Percentiles rank a stretch among this genome's conserved stretches.
phyloP scores from a whole-genome alignment of 208 protist species.

The Borovskyia barvae region DNA sequence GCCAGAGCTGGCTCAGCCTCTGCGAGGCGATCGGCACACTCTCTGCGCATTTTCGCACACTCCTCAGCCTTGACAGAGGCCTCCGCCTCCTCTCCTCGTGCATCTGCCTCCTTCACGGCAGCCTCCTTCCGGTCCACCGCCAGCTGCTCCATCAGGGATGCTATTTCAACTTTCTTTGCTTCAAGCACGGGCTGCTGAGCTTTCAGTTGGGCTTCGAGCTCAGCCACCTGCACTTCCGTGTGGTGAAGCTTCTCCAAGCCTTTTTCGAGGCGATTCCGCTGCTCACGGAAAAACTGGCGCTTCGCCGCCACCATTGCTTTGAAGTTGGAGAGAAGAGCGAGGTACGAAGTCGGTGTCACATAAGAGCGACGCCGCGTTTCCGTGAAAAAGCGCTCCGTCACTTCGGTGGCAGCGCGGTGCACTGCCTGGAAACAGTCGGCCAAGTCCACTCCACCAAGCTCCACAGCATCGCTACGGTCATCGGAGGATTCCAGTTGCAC shows the following conservation, averaged over 20 bases:
- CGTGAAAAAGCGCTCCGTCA: conserved; percentile 90
- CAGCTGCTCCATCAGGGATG: conserved; percentile 92
- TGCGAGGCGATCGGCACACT: conserved; percentile 90
- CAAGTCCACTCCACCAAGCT: conserved; percentile 31
- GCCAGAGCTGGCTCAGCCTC: conserved; percentile 96
- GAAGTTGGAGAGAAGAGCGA: conserved; percentile 94
- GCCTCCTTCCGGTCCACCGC: conserved; percentile 91
- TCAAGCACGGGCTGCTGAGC: conserved; percentile 95
- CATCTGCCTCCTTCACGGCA: conserved; percentile 79
- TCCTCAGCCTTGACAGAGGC: conserved; percentile 94
- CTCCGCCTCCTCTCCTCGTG: conserved; percentile 89
- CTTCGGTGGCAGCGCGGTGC: conserved; percentile 87
- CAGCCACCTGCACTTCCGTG: conserved; percentile 92
- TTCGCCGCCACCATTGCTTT: conserved; percentile 82
- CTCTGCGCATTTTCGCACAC: conserved; percentile 92
- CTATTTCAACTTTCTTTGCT: conserved; percentile 91
- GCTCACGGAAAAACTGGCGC: conserved; percentile 74
- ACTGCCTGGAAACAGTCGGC: conserved; percentile 91
- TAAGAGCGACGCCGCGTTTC: conserved; percentile 95
- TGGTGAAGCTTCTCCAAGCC: conserved; percentile 94
- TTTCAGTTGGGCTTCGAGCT: conserved; percentile 93
- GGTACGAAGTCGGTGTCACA: conserved; percentile 98
- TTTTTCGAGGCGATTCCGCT: conserved; percentile 89
- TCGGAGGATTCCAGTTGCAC: conserved; percentile 54
- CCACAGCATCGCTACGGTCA: conserved; percentile 9